phyloP scores from a whole-genome alignment of 257 asterid genomes.

The Solanum microdontum region DNA sequence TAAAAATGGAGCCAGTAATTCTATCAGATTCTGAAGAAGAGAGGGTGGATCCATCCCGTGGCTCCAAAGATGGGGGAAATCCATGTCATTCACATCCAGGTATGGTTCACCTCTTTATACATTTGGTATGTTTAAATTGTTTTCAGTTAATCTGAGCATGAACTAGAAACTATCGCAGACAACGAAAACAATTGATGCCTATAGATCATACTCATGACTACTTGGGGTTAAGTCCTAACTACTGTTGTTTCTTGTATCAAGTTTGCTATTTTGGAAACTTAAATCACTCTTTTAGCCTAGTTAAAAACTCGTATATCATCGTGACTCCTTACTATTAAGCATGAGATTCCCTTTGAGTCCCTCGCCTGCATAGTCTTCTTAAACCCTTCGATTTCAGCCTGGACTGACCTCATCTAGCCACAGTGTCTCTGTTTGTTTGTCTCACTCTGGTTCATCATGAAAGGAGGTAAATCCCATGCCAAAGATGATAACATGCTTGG shows the following conservation, averaged over 20 bases:
- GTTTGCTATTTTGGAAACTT: background rate
- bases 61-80: background rate
- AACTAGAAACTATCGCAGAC: background rate
- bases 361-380: background rate
- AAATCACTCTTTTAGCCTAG: background rate
- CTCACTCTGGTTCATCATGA: conserved; percentile 23
- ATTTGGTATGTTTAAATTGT: background rate
- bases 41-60: background rate
- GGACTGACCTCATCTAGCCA: background rate
- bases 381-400: background rate
- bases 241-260: background rate
- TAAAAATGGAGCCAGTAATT: background rate
- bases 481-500: conserved; percentile 52
- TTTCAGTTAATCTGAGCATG: background rate
- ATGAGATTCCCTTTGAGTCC: background rate
- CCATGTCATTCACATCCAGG: background rate
- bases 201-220: background rate
- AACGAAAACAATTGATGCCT: background rate
- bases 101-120: background rate
- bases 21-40: background rate
- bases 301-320: background rate
- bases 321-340: background rate
- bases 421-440: background rate
- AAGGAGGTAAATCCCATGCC: conserved; percentile 49
- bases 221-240: background rate